Conservation (phyloP, 176 grass and related monocot genomes). For the Carex pumila region DNA sequence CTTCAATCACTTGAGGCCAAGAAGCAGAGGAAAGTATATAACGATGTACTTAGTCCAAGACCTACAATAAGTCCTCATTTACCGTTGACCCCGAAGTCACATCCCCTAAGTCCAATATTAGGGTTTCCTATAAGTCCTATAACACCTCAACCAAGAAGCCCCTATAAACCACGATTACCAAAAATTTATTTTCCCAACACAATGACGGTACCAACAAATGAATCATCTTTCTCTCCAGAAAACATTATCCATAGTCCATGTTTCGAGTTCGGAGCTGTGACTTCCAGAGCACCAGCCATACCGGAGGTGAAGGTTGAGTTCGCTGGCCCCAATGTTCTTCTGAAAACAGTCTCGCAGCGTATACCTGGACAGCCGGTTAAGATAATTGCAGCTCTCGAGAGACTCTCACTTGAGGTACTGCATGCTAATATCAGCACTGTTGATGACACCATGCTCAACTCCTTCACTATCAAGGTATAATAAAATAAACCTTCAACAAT, state of each 20-base stretch:
- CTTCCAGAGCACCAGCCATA: constrained; percentile 40
- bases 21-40: constrained; percentile 62
- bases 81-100: constrained; percentile 25
- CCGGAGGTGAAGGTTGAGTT: constrained; percentile 80
- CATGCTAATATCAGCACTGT: constrained; percentile 58
- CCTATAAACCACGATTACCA: constrained; percentile 36
- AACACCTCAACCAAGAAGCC: constrained; percentile 59
- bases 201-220: constrained; percentile 7
- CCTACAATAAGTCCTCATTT: constrained; percentile 16
- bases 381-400: constrained; percentile 66
- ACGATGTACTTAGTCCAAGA: constrained; percentile 55
- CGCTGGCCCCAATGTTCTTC: constrained; percentile 51
- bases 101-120: constrained; percentile 50
- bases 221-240: constrained; percentile 23
- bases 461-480: constrained; percentile 88
- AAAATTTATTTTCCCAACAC: not conserved
- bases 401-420: constrained; percentile 65
- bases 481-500: too few relatives aligned
- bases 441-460: constrained; percentile 68
- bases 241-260: constrained; percentile 16
- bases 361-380: constrained; percentile 50
- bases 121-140: constrained; percentile 47
- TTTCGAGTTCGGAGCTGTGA: constrained; percentile 26
- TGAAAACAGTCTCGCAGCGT: constrained; percentile 54
- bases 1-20: constrained; percentile 64